Evolutionary conservation across 176 grass and related monocot species (phyloP).

Genomic region (Rhynchospora pubera): DNA sequence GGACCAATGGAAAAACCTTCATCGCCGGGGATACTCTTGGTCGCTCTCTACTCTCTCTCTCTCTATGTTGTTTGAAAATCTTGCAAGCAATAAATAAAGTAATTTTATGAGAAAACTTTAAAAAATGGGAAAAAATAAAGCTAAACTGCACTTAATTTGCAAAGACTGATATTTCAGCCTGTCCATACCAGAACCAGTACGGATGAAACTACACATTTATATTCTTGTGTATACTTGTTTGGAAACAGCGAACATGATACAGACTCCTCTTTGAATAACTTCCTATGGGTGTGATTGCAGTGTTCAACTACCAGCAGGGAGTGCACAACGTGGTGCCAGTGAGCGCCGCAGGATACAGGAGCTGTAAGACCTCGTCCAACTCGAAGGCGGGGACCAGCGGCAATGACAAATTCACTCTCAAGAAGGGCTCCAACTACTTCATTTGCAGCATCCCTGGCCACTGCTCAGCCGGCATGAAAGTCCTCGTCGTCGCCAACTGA

Average conservation of each 20-base stretch:
- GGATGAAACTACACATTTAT: neutral
- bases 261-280: neutral
- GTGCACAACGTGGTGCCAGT: slow-evolving; percentile 57
- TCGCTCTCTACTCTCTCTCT: slow-evolving; percentile 3
- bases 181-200: neutral
- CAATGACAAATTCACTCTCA: slow-evolving; percentile 30
- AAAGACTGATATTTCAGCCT: neutral
- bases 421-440: slow-evolving; percentile 59
- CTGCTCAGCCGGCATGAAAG: slow-evolving; percentile 61
- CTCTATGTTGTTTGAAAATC: too few relatives aligned
- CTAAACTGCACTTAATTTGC: neutral
- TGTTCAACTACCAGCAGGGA: slow-evolving; percentile 53
- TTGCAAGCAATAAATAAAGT: too few relatives aligned
- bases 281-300: neutral
- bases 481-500: slow-evolving; percentile 54
- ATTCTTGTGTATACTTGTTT: neutral
- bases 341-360: slow-evolving; percentile 28
- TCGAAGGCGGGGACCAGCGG: slow-evolving; percentile 15
- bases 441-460: slow-evolving; percentile 59
- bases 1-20: slow-evolving; percentile 41
- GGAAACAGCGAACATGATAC: neutral
- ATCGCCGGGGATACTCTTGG: slow-evolving; percentile 41
- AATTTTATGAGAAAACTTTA: slow-evolving; percentile 39
- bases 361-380: slow-evolving; percentile 28
- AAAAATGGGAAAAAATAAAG: neutral